Evolutionary conservation across 1,139 yeast species (phyloP).

Genomic region (Sugiyamaella novakii): DNA sequence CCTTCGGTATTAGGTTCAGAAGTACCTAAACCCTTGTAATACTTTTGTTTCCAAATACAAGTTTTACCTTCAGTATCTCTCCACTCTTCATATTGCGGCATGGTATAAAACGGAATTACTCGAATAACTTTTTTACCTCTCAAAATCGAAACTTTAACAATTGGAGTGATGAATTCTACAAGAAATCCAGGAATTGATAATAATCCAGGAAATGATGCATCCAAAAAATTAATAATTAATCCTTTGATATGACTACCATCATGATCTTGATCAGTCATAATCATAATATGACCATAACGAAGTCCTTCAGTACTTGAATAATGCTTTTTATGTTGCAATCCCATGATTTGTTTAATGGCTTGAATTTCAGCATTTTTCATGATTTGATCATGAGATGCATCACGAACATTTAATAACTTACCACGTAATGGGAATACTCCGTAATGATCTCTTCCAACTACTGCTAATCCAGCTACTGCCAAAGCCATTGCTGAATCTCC

Average conservation of each 20-base stretch:
- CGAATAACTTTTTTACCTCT: constrained; percentile 59
- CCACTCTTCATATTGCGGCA: constrained; percentile 97
- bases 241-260: constrained; percentile 99
- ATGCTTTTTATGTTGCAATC: constrained; percentile 86
- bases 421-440: constrained; percentile 97
- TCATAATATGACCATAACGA: constrained; percentile 96
- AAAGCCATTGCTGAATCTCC: constrained; percentile 95
- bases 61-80: constrained; percentile 76
- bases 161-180: constrained; percentile 94
- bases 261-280: constrained; percentile 99
- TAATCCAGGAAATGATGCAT: constrained; percentile 92
- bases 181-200: constrained; percentile 89
- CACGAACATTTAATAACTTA: constrained; percentile 91
- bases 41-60: constrained; percentile 89
- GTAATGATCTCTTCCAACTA: constrained; percentile 92
- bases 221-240: constrained; percentile 87
- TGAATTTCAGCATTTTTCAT: constrained; percentile 92
- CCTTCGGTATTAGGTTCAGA: constrained; percentile 75
- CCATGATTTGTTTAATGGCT: constrained; percentile 93
- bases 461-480: constrained; percentile 93
- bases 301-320: constrained; percentile 74
- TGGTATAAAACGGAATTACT: constrained; percentile 78
- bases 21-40: constrained; percentile 98
- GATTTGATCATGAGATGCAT: constrained; percentile 92
- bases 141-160: constrained; percentile 82